Conservation (phyloP, 208 protist genomes). For the Wallacemonas sp. region DNA sequence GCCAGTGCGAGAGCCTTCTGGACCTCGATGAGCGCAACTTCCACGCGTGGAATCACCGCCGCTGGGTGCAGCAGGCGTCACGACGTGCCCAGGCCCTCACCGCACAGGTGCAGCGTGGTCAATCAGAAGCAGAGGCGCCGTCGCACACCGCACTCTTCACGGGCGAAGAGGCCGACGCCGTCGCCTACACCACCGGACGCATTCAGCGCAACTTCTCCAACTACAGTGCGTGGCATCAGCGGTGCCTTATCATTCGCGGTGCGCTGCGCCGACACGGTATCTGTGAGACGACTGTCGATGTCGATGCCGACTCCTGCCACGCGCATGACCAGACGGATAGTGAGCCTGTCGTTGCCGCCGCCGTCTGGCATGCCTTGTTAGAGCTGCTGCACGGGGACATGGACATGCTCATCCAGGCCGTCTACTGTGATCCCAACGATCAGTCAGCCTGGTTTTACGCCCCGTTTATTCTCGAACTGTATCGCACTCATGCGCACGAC, state of each 20-base stretch:
- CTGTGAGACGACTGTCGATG: background rate
- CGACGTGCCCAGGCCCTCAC: slow-evolving; percentile 19
- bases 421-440: slow-evolving; percentile 89
- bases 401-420: slow-evolving; percentile 55
- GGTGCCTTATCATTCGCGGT: slow-evolving; percentile 49
- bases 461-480: slow-evolving; percentile 45
- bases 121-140: background rate
- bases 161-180: slow-evolving; percentile 48
- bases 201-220: slow-evolving; percentile 97
- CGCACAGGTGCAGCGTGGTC: background rate
- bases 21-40: slow-evolving; percentile 90
- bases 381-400: slow-evolving; percentile 55
- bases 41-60: slow-evolving; percentile 88
- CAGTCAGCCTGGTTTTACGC: slow-evolving; percentile 90
- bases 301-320: too few relatives aligned
- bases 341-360: background rate
- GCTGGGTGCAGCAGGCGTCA: slow-evolving; percentile 49
- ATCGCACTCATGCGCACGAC: background rate
- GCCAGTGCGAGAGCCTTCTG: slow-evolving; percentile 73
- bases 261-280: slow-evolving; percentile 12
- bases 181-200: slow-evolving; percentile 82
- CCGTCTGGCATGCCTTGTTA: slow-evolving; percentile 12
- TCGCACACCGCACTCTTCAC: slow-evolving; percentile 54
- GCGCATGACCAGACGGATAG: too few relatives aligned
- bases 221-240: slow-evolving; percentile 97